A percentile compares a stretch with the other conserved stretches of the same genome.
Conservation (phyloP, 768 basidiomycete species). For the Phaffia australis region DNA sequence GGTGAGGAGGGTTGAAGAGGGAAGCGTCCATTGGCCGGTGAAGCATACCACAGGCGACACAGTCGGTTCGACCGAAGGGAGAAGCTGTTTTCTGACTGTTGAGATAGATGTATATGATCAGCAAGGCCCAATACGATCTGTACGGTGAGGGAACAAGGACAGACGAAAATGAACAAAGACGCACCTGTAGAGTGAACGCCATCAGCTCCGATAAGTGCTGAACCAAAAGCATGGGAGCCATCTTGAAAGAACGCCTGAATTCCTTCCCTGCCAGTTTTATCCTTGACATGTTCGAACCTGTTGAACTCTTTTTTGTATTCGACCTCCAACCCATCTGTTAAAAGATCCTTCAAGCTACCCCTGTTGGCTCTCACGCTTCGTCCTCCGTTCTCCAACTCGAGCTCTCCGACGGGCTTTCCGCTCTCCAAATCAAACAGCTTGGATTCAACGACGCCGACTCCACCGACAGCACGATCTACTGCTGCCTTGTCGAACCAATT, state of each 20-base stretch:
- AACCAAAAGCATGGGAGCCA: slow-evolving; percentile 8
- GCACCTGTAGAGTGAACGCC: slow-evolving; percentile 17
- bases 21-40: slow-evolving; percentile 6
- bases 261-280: slow-evolving; percentile 9
- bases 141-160: not conserved
- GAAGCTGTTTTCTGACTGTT: slow-evolving; percentile 16
- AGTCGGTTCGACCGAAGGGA: slow-evolving; percentile 5
- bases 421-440: slow-evolving; percentile 12
- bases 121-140: not conserved
- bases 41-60: slow-evolving; percentile 21
- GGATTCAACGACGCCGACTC: not conserved
- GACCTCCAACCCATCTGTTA: slow-evolving; percentile 1
- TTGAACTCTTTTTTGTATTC: slow-evolving; percentile 12
- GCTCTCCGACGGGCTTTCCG: slow-evolving; percentile 30
- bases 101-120: not conserved
- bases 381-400: slow-evolving; percentile 29
- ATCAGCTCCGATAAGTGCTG: slow-evolving; percentile 19
- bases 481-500: slow-evolving; percentile 2
- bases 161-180: not conserved
- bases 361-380: slow-evolving; percentile 7
- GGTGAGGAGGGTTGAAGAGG: not conserved
- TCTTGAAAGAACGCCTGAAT: slow-evolving; percentile 17
- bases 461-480: slow-evolving; percentile 17
- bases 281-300: slow-evolving; percentile 12
- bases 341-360: not conserved